Evolutionary conservation across 208 protist species (phyloP), one percentile per base, ranked within the genome.

Genomic region (Trypanosoma cruzi): DNA sequence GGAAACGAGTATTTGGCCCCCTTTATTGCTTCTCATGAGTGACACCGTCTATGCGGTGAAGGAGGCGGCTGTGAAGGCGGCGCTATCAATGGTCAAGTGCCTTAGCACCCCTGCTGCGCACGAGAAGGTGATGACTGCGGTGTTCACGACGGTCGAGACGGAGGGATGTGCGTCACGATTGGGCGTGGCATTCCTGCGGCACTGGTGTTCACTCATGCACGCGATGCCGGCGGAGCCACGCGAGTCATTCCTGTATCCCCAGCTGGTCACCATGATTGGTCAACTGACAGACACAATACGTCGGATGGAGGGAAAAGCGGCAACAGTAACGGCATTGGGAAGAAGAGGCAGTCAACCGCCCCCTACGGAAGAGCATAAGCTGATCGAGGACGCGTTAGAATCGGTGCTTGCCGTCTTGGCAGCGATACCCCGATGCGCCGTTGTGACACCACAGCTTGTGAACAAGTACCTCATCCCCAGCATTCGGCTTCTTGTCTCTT

Each of bases 141-240:
- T 75, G 7, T 66, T 92, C 29, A 68, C 71, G 5, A 73, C 71
- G 8, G 74, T 86, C 14, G 75, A 88, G 55, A 40, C 29, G 11
- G 66, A 76, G 24, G 84, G 84, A 31, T 88, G 79, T 69, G 76
- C 77, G 2, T 89, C 86, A 0, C 67, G 71, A 37, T 71, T 89
- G 42, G 85, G 77, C 7, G 55, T 73, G 13, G 70, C 75, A 10
- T 53, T 81, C 24, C 54, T 90, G 48, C 73, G 80, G 37, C 85
- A 90, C 57, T 76, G 79, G 68, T 83, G 79, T 56, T 73, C 65
- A 42, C 75, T 89, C 2, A 68, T 88, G 60, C 65, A 65, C 49
- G 67, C 62, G 56, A 89, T 90, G 71, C 85, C 88, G 8, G 77
- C 88, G 0, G 88, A 93, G 61, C 85, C 81, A 46, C 79, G 85